Evolutionary conservation across 805 yeast species (phyloP), one percentile per base, ranked within the genome.

Genomic region (Starmerella potacharoeniae): DNA sequence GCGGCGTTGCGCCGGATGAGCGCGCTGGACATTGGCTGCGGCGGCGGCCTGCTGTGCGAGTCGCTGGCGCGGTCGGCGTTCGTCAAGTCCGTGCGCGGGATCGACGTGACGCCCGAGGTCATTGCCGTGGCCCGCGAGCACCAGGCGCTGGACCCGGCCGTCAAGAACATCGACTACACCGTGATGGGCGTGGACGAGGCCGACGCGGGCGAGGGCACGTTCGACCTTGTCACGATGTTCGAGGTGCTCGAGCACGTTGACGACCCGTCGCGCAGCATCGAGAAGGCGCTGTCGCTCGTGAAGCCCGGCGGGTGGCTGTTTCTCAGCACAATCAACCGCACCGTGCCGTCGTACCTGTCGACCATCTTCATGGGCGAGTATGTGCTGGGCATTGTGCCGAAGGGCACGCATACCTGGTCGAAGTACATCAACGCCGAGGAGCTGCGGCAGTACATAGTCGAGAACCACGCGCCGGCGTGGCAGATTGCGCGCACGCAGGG

Each of bases 221-320:
- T 71, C 68, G 95, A 93, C 65, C 68, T 90, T 3, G 82, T 93
- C 5, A 87, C 97, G 1, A 79, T 90, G 79, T 87, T 91, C 76
- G 99, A 93, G 68, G 82, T 93, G 80, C 74, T 93, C 39, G 99
- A 93, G 68, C 99, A 93, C 67, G 97, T 93, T 3, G 87, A 86
- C 55, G 77, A 80, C 57, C 98, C 99, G 0, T 71, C 86, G 0
- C 79, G 77, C 52, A 84, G 90, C 14, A 69, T 93, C 54, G 68
- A 73, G n/a, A 78, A 77, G 49, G 95, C 95, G 0, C 73, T 89
- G 66, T 64, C 71, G 39, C 80, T 81, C 57, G 82, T 91, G 39
- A 78, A 79, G 54, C 84, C 83, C 0, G 91, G 90, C 8, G 97
- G 98, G 34, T 79, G 85, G 75, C 66, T 91, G 36, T 88, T 93